Evolutionary conservation across 768 basidiomycete species (phyloP), one percentile per base, ranked within the genome.

Genomic region (Pisolithus orientalis): DNA sequence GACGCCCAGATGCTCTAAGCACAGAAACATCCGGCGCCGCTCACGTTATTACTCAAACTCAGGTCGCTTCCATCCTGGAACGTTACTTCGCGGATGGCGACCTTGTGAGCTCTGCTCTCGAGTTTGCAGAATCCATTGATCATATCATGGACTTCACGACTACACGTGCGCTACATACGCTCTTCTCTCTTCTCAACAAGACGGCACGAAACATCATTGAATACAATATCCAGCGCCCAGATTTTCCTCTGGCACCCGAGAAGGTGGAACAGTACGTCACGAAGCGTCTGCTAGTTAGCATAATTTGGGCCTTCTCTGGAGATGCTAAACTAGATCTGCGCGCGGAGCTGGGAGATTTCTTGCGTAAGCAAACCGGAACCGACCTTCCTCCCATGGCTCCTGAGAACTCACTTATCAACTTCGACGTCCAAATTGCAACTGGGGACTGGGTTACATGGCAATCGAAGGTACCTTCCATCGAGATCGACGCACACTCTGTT

Each of bases 131-230:
- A 46, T 78, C 82, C n/a, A 85, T 93, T 44, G 89, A 93, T 60
- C 96, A 99, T 63, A 97, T 99, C 73, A 98, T 99, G 96, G 94
- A 97, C 69, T 97, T 98, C 73, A 96, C 95, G 1, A 67, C 71
- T 32, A 91, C 87, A 8, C 90, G 96, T 40, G 93, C 93, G 1
- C 82, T 98, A 51, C 92, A 90, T 62, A 98, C 96, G 0, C 80
- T 99, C 17, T 98, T 99, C 76, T 98, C 96, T 10, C 80, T 98
- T 47, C 72, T 98, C 70, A 97, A 97, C 80, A 97, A 97, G 73
- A 93, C 92, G 0, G 84, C 85, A 38, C 90, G 94, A 13, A 94
- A 93, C 63, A 75, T 98, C 60, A 80, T 94, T 61, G 94, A 97
- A 61, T 95, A 98, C 73, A 96, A 99, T 65, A 73, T 83, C 44